Percentiles rank a stretch among this genome's conserved stretches.
Conservation (phyloP, 148 eudicot genomes). For the Limonium bicolor region DNA sequence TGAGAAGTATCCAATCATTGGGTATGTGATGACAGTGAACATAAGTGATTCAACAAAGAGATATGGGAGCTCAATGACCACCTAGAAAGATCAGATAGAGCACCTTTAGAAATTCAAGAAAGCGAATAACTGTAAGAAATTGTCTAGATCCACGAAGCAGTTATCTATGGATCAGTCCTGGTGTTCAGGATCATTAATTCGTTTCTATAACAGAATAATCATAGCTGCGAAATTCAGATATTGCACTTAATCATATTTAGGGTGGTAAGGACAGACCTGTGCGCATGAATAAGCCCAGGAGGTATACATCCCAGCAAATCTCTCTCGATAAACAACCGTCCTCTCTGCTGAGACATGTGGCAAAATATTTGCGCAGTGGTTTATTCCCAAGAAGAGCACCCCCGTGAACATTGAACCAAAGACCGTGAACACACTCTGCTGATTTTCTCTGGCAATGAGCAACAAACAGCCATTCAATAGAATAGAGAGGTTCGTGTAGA, state of each 20-base stretch:
- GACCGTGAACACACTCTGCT: slow-evolving; percentile 45
- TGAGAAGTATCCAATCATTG: slow-evolving; percentile 59
- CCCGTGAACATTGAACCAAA: slow-evolving; percentile 46
- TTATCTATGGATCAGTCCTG: too few relatives aligned
- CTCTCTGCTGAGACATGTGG: slow-evolving; percentile 47
- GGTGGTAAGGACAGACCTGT: too few relatives aligned
- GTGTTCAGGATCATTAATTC: too few relatives aligned
- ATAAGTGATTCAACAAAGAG: slow-evolving; percentile 25
- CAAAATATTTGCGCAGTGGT: slow-evolving; percentile 28
- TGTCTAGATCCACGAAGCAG: too few relatives aligned
- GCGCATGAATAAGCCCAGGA: slow-evolving; percentile 71
- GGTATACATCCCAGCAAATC: slow-evolving; percentile 76
- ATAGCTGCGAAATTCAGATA: too few relatives aligned
- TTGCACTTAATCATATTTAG: too few relatives aligned
- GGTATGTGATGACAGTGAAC: slow-evolving; percentile 46
- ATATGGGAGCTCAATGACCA: slow-evolving; percentile 58
- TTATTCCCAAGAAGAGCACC: slow-evolving; percentile 42
- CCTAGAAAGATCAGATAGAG: slow-evolving; percentile 19
- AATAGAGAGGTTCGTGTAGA: too few relatives aligned
- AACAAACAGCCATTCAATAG: neutral
- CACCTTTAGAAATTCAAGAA: neutral
- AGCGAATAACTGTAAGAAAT: too few relatives aligned
- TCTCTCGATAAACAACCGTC: slow-evolving; percentile 61
- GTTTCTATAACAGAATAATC: too few relatives aligned
- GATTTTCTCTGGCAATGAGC: slow-evolving; percentile 37